Evolutionary conservation across 1,284 basidiomycete genomes (phyloP).

Genomic region (Heterobasidion occidentale): DNA sequence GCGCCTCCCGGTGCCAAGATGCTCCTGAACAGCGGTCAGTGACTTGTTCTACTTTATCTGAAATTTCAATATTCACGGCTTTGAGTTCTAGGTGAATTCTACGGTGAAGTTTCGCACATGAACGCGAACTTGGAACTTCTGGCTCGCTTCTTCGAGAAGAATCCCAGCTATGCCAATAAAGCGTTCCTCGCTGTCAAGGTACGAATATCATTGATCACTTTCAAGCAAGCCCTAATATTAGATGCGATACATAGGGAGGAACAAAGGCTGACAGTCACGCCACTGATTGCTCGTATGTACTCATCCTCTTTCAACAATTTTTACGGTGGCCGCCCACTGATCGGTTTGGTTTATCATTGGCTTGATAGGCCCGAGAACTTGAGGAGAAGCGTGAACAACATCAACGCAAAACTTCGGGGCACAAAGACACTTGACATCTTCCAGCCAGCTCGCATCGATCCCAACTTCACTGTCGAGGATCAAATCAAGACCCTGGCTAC

Average conservation of each 20-base stretch:
- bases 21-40: constrained; percentile 11
- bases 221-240: background rate
- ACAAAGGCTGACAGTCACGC: background rate
- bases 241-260: no score
- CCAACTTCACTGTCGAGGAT: constrained; percentile 4
- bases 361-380: constrained; percentile 21
- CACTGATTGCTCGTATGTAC: constrained; percentile 3
- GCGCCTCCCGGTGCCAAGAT: constrained; percentile 29
- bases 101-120: constrained; percentile 18
- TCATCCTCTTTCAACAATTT: background rate
- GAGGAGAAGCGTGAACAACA: constrained; percentile 20
- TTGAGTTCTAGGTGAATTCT: constrained; percentile 22
- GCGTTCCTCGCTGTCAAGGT: constrained; percentile 29
- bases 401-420: constrained; percentile 22
- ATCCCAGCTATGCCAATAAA: constrained; percentile 38
- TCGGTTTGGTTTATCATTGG: background rate
- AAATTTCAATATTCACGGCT: background rate
- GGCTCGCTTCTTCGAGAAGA: constrained; percentile 25
- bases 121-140: constrained; percentile 26
- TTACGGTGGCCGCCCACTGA: background rate
- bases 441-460: constrained; percentile 14
- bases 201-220: background rate
- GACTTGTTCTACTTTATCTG: background rate
- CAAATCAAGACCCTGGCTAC: background rate
- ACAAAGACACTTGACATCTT: constrained; percentile 29